Percentiles rank a stretch among this genome's conserved stretches.
Conservation (phyloP, 2,329 filamentous ascomycete species). For the Trichoderma aggressivum region DNA sequence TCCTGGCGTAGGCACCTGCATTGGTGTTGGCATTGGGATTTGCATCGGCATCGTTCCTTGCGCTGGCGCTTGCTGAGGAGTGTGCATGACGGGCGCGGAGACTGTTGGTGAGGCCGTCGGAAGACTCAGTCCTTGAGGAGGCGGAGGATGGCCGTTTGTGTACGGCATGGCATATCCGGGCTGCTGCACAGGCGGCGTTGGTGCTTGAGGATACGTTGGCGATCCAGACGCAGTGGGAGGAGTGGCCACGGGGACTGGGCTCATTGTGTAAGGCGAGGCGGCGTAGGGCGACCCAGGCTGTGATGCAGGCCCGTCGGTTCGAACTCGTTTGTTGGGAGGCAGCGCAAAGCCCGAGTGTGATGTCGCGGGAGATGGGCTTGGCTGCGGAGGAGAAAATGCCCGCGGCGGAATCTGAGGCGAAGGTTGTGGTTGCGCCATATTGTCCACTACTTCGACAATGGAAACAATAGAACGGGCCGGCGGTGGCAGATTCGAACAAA, state of each 20-base stretch:
- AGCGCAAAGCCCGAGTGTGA: slow-evolving; percentile 53
- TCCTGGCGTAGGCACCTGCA: neutral
- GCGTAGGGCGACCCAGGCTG: slow-evolving; percentile 63
- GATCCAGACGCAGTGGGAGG: slow-evolving; percentile 38
- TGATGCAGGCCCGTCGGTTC: slow-evolving; percentile 61
- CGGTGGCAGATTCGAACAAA: neutral
- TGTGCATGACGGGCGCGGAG: slow-evolving; percentile 32
- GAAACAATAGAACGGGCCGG: neutral
- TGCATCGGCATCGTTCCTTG: slow-evolving; percentile 24
- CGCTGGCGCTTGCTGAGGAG: slow-evolving; percentile 29
- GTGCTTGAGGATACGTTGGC: slow-evolving; percentile 35
- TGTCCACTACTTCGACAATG: neutral
- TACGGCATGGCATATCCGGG: slow-evolving; percentile 37
- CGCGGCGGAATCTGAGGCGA: slow-evolving; percentile 50
- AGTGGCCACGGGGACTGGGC: slow-evolving; percentile 42
- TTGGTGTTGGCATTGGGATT: neutral
- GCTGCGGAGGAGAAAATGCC: slow-evolving; percentile 61
- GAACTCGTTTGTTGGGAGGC: slow-evolving; percentile 65
- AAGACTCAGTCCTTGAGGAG: slow-evolving; percentile 34
- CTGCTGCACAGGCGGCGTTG: slow-evolving; percentile 32
- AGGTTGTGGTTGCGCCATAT: slow-evolving; percentile 61
- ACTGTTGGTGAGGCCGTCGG: slow-evolving; percentile 33
- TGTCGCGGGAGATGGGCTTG: slow-evolving; percentile 58
- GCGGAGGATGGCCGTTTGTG: slow-evolving; percentile 38
- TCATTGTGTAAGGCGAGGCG: slow-evolving; percentile 48